Conservation (phyloP, 495 filamentous ascomycete species). For the Hypomontagnella monticulosa region DNA sequence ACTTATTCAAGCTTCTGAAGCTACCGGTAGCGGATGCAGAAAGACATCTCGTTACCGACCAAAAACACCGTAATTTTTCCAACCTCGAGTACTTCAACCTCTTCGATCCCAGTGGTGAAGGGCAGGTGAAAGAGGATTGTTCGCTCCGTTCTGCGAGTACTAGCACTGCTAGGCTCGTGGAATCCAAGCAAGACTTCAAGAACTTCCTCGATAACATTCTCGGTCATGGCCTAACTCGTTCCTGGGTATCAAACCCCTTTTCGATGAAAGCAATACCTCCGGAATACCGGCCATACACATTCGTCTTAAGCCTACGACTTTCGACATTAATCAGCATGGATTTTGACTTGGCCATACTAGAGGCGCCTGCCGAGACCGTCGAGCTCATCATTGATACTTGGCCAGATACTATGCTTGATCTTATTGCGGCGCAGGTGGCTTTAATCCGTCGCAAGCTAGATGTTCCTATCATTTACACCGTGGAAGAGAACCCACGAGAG, state of each 20-base stretch:
- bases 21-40: slow-evolving; percentile 60
- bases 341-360: slow-evolving; percentile 68
- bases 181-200: slow-evolving; percentile 78
- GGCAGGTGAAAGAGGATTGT: slow-evolving; percentile 53
- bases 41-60: slow-evolving; percentile 62
- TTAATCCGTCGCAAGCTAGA: slow-evolving; percentile 70
- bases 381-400: slow-evolving; percentile 73
- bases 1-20: slow-evolving; percentile 71
- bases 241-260: slow-evolving; percentile 74
- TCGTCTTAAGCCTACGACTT: slow-evolving; percentile 70
- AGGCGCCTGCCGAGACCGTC: slow-evolving; percentile 75
- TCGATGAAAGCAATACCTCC: slow-evolving; percentile 74
- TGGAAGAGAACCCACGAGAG: slow-evolving; percentile 64
- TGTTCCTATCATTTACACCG: slow-evolving; percentile 74
- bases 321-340: slow-evolving; percentile 65
- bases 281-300: slow-evolving; percentile 71
- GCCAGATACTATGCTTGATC: slow-evolving; percentile 61
- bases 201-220: slow-evolving; percentile 74
- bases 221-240: slow-evolving; percentile 62
- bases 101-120: slow-evolving; percentile 56
- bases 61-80: slow-evolving; percentile 70
- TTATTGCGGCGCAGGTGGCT: slow-evolving; percentile 66
- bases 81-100: slow-evolving; percentile 86
- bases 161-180: slow-evolving; percentile 65
- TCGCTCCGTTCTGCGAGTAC: slow-evolving; percentile 61